Conservation (phyloP, 2,329 filamentous ascomycete species). For the Penicillium expansum region DNA sequence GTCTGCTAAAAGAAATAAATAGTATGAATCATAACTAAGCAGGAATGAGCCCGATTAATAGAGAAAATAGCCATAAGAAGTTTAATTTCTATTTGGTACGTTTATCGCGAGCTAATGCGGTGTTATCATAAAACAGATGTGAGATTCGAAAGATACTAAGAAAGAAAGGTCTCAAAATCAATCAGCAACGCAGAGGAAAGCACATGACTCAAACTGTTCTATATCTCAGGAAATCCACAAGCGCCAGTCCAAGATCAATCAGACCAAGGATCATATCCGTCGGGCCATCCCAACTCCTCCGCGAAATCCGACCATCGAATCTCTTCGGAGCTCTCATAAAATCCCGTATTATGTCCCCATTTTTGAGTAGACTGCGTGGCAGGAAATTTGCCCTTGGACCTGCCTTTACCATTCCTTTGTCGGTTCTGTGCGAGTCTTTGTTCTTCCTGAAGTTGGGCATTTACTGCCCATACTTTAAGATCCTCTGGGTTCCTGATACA, state of each 20-base stretch:
- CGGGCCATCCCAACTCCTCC: neutral
- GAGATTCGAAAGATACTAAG: no score
- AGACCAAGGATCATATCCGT: slow-evolving; percentile 10
- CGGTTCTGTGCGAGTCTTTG: neutral
- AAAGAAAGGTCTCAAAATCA: no score
- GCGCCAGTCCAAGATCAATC: neutral
- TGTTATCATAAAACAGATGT: no score
- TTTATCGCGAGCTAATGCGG: no score
- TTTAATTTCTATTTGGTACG: no score
- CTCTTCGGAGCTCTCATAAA: neutral
- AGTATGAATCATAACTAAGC: no score
- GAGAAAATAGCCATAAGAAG: no score
- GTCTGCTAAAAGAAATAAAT: no score
- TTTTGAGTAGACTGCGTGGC: neutral
- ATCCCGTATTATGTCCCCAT: neutral
- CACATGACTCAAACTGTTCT: neutral
- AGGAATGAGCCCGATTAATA: no score
- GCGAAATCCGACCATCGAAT: slow-evolving; percentile 1
- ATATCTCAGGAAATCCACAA: neutral
- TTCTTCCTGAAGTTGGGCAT: neutral
- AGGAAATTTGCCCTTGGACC: neutral
- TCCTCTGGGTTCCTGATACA: slow-evolving; percentile 10
- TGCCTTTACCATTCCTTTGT: neutral
- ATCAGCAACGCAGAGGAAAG: neutral
- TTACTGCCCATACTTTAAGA: slow-evolving; percentile 7